phyloP scores from a whole-genome alignment of 2,329 filamentous ascomycete species.

The Triangularia verruculosa region DNA sequence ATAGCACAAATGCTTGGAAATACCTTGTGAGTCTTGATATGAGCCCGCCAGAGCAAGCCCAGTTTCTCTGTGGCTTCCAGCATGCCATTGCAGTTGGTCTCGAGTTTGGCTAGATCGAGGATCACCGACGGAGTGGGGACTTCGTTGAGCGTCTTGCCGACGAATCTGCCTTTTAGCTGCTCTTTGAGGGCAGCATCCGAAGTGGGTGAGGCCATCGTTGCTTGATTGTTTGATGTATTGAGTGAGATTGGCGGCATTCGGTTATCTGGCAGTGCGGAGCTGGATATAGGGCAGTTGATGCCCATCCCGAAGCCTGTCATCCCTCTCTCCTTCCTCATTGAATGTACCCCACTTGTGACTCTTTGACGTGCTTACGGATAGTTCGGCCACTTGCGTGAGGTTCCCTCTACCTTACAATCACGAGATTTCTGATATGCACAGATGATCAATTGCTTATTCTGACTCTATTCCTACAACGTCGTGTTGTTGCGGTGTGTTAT shows the following conservation, averaged over 20 bases:
- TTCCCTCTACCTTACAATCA: neutral
- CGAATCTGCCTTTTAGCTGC: conserved; percentile 42
- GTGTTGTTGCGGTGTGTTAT: neutral
- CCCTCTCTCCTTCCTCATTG: neutral
- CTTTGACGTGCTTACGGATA: neutral
- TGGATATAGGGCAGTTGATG: neutral
- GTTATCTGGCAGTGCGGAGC: neutral
- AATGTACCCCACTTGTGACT: neutral
- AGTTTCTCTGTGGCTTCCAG: conserved; percentile 59
- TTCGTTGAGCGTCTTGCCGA: conserved; percentile 58
- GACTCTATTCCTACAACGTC: neutral
- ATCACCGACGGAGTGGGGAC: conserved; percentile 66
- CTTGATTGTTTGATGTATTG: neutral
- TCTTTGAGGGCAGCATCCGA: conserved; percentile 31
- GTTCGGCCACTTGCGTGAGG: neutral
- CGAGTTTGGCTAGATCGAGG: conserved; percentile 64
- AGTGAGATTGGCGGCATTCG: neutral
- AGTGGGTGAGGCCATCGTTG: neutral
- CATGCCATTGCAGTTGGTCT: conserved; percentile 69
- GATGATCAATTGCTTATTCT: neutral
- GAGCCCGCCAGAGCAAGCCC: conserved; percentile 66
- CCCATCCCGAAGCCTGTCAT: neutral
- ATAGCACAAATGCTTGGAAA: neutral
- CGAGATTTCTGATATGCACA: neutral
- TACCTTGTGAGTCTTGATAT: conserved; percentile 84